Percentiles rank a stretch among this genome's conserved stretches.
Evolutionary conservation across 2,329 filamentous ascomycete species (phyloP).

Genomic region (Botrytis medusae): DNA sequence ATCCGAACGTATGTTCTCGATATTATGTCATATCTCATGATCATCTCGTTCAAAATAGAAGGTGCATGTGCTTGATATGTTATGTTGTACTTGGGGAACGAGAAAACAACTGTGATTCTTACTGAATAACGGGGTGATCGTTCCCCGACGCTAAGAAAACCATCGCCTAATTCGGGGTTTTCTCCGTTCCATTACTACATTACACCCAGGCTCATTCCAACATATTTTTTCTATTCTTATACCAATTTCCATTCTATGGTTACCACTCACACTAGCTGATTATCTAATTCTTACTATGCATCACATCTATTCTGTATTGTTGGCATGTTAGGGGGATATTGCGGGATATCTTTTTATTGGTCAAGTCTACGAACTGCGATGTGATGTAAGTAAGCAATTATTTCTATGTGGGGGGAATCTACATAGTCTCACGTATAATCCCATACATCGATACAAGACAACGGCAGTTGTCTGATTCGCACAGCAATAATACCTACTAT

Average conservation of each 20-base stretch:
- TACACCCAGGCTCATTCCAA: not conserved
- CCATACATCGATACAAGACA: not conserved
- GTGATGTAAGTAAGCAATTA: not conserved
- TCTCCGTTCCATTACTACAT: constrained; percentile 5
- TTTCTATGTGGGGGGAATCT: not conserved
- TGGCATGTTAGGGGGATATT: not conserved
- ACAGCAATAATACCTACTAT: not conserved
- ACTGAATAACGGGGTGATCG: constrained; percentile 10
- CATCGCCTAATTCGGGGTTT: not conserved
- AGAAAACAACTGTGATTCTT: constrained; percentile 15
- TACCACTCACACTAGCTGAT: not conserved
- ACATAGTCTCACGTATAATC: not conserved
- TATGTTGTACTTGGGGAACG: constrained; percentile 4
- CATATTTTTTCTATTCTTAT: constrained; percentile 7
- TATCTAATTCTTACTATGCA: constrained; percentile 2
- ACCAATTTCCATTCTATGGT: not conserved
- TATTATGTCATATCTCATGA: constrained; percentile 1
- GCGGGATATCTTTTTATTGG: not conserved
- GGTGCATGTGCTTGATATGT: constrained; percentile 5
- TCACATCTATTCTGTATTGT: not conserved
- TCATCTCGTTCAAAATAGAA: constrained; percentile 12
- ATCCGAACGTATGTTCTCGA: not conserved
- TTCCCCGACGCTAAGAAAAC: constrained; percentile 1
- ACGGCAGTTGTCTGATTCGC: constrained; percentile 14
- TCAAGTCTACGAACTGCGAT: not conserved